Base-by-base conservation (phyloP, 352 stramenopile species). In the Blastocystis sp. region DNA sequence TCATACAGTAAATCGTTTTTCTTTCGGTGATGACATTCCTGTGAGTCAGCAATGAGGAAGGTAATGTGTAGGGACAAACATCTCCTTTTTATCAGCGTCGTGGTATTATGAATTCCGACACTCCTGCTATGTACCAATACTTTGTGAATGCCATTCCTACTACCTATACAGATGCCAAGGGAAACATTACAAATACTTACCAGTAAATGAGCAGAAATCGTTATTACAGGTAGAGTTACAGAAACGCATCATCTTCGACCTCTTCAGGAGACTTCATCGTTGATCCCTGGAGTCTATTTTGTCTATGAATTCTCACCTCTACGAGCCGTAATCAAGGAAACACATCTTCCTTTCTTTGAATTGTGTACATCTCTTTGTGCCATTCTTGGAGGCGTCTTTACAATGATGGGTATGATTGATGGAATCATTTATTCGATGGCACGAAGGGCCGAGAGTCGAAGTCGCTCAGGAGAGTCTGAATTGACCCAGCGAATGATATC, bases 271-370 rank as follows among this genome's bases (percentile, higher is more conserved):
- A 43, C 19, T 29, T 86, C 75, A 9, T 90, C 88, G 21, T 37
- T 78, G 65, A 88, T 95, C 27, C 93, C 93, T 27, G 93, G 93
- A 12, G 90, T 96, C 21, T 96, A 95, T 89, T 95, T 95, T 78
- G 91, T 96, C 35, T 96, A 96, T 88, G 93, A 96, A 88, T 92
- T 96, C 49, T 94, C 93, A 71, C 93, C 93, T 24, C 52, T 86
- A 11, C 75, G 75, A 37, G 39, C 75, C 2, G 27, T 86, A 27
- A 59, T 86, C 12, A 35, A 37, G 21, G 75, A 75, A 32, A 58
- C 32, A 14, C 57, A 71, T 21, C 32, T 75, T n/a, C 52, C 56
- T 19, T 35, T 86, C 75, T 86, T 77, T 58, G 69, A 80, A 39
- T 43, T 80, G 7, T 80, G 69, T n/a, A 86, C 75, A n/a, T 86